These are phyloP conservation scores for Yamadazyma aaseri DNA, from an alignment of 1,139 yeast genomes.

Conservation along the genomic window DNA sequence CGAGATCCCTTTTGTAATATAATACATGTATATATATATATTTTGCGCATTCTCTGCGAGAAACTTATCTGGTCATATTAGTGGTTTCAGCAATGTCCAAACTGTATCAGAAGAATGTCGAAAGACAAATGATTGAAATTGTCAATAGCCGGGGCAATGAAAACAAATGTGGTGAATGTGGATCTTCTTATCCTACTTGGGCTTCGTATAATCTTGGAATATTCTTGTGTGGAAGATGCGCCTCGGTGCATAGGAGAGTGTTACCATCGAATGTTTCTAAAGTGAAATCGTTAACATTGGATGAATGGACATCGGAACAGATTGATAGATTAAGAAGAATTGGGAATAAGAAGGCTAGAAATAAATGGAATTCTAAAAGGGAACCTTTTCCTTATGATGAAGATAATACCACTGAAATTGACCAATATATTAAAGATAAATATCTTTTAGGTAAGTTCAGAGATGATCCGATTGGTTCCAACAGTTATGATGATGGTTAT, in stretches of 20 bases:
- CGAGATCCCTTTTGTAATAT: not conserved
- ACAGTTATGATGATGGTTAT: slow-evolving; percentile 15
- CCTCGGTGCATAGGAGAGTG: slow-evolving; percentile 68
- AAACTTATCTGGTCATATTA: too few species aligned
- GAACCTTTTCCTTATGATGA: slow-evolving; percentile 72
- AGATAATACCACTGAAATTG: slow-evolving; percentile 51
- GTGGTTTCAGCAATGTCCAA: slow-evolving; percentile 23
- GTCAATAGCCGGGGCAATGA: slow-evolving; percentile 40
- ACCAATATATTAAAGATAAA: slow-evolving; percentile 52
- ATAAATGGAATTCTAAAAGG: slow-evolving; percentile 59
- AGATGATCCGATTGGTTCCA: slow-evolving; percentile 28
- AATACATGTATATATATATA: not conserved
- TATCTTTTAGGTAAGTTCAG: slow-evolving; percentile 47
- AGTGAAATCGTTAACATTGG: slow-evolving; percentile 80
- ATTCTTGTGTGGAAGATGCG: slow-evolving; percentile 76
- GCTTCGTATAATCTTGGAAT: slow-evolving; percentile 55
- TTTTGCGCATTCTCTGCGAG: not conserved
- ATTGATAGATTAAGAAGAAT: slow-evolving; percentile 56
- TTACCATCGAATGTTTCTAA: slow-evolving; percentile 58
- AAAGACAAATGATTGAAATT: slow-evolving; percentile 43
- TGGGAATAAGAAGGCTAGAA: slow-evolving; percentile 65
- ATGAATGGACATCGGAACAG: slow-evolving; percentile 68
- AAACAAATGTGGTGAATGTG: slow-evolving; percentile 77
- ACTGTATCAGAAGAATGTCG: slow-evolving; percentile 36
- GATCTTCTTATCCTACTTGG: slow-evolving; percentile 60